Base-by-base conservation (phyloP, 768 basidiomycete species). In the Mycena haematopus region DNA sequence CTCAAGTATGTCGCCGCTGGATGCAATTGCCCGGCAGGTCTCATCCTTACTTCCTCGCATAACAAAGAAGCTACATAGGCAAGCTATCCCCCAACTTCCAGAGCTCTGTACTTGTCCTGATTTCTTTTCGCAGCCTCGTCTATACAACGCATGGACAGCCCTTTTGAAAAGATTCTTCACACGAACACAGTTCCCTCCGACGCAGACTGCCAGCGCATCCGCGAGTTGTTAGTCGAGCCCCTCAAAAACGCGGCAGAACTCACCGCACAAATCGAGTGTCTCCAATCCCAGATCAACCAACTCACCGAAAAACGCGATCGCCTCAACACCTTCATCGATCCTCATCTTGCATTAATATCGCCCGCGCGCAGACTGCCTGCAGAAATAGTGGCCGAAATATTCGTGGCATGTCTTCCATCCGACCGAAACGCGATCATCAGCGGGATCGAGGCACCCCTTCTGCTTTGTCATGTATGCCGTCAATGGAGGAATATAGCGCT, bases 401-500 rank as follows among this genome's bases (percentile, higher is more conserved):
- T 15, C 36, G 13, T 36, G 14, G 36, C 36, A 36, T 36, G 14
- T 6, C 40, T 21, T 19, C 40, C n/a, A 42, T 42, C 7, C n/a
- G 7, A 42, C 40, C 40, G 40, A n/a, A 42, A 42, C 19, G 19
- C 40, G 40, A 42, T n/a, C 3, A 19, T 42, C 17, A 42, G 19
- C 40, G 40, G 40, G 40, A 42, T 6, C 6, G 40, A 42, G 40
- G 17, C 19, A 7, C 19, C 40, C n/a, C 40, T 42, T 6, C 40
- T 42, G 3, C n/a, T 42, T 31, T 36, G 52, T 27, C 42, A 36
- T 22, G 33, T 60, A 3, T 60, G 21, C 27, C 44, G 8, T 10
- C 19, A 14, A 11, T 60, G 59, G 59, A 45, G 58, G 15, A 21
- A 14, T 45, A 7, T 59, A 13, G 40, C 58, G 15, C 31, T 59